phyloP scores from a whole-genome alignment of 75 land plant species.

The Sequoia sempervirens region DNA sequence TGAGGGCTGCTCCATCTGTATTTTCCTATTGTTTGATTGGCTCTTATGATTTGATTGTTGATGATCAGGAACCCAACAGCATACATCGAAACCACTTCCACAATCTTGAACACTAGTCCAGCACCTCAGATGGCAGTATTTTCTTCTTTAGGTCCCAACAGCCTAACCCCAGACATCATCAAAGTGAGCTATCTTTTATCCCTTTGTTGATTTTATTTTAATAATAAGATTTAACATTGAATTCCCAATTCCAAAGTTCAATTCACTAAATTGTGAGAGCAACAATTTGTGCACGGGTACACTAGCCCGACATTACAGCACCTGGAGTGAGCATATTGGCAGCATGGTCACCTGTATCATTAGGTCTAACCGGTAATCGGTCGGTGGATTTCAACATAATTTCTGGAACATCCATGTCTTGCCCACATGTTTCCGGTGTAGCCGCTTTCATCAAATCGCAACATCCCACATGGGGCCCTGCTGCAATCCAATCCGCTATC shows the following conservation, averaged over 20 bases:
- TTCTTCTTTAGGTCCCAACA: neutral
- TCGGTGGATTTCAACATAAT: neutral
- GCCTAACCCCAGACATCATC: neutral
- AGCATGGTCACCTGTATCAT: neutral
- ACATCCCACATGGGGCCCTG: neutral
- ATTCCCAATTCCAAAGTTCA: neutral
- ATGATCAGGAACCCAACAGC: neutral
- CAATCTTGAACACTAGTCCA: neutral
- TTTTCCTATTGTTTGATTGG: too few relatives aligned
- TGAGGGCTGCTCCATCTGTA: too few relatives aligned
- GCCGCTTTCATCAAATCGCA: neutral
- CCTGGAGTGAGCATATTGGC: slow-evolving; percentile 5
- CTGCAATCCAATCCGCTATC: neutral
- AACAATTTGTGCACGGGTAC: neutral
- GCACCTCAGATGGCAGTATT: neutral
- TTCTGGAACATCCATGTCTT: slow-evolving; percentile 6
- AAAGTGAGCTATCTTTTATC: neutral
- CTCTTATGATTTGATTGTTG: neutral
- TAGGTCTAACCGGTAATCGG: neutral
- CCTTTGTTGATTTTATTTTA: neutral
- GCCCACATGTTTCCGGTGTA: neutral
- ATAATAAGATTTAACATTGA: too few relatives aligned
- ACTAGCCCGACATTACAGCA: slow-evolving; percentile 1
- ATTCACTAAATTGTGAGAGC: neutral
- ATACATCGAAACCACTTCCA: neutral